phyloP scores from a whole-genome alignment of 1,284 basidiomycete genomes.

The Taiwanofungus camphoratus region DNA sequence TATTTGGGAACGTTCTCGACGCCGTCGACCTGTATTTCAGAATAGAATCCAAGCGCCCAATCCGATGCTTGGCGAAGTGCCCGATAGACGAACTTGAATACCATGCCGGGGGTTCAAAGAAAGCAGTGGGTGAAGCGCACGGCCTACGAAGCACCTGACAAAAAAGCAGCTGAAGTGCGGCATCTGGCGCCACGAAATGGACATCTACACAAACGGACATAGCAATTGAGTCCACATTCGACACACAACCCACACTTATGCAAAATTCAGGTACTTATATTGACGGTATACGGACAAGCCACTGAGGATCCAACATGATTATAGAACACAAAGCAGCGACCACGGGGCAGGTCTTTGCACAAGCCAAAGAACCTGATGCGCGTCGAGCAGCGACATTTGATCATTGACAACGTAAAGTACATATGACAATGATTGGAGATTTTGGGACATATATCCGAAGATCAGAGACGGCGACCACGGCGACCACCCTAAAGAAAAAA shows the following conservation, averaged over 20 bases:
- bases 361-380: conserved; percentile 56
- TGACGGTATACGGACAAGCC: no score
- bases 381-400: conserved; percentile 72
- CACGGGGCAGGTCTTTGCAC: conserved; percentile 59
- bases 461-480: conserved; percentile 96
- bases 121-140: background rate
- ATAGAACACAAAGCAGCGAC: conserved; percentile 39
- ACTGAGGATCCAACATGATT: conserved; percentile 11
- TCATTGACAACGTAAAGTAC: conserved; percentile 35
- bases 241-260: background rate
- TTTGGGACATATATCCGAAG: conserved; percentile 13
- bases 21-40: conserved; percentile 60
- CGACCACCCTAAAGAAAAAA: conserved; percentile 81
- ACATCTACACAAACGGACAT: no score
- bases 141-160: no score
- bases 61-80: conserved; percentile 61
- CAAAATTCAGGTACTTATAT: background rate
- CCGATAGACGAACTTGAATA: conserved; percentile 51
- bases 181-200: no score
- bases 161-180: no score
- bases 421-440: conserved; percentile 29
- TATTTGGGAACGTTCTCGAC: conserved; percentile 75
- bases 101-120: conserved; percentile 26
- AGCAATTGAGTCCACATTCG: background rate
- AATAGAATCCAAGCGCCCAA: conserved; percentile 66